Percentiles rank a stretch among this genome's conserved stretches.
These are phyloP conservation scores for Dictyostelium firmibasis DNA, from an alignment of 78 protist species.

Conservation along the genomic window DNA sequence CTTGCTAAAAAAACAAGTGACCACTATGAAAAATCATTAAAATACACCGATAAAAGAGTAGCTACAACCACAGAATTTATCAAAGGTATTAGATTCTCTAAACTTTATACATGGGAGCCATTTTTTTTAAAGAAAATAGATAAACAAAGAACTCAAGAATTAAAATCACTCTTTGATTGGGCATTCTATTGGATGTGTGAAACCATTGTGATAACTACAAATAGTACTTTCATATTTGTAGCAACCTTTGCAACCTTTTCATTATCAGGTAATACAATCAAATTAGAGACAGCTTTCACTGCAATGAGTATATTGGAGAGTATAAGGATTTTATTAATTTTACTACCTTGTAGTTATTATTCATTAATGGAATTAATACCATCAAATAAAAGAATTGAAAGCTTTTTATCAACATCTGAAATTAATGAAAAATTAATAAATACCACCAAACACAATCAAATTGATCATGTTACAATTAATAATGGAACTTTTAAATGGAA, in stretches of 20 bases:
- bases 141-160: not conserved
- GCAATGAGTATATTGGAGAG: slow-evolving; percentile 17
- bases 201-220: not conserved
- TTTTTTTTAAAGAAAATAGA: not conserved
- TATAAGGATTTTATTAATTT: not conserved
- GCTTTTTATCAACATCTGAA: not conserved
- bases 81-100: slow-evolving; percentile 32
- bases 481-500: not conserved
- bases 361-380: not conserved
- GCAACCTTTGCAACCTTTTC: not conserved
- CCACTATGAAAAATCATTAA: not conserved
- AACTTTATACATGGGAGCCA: slow-evolving; percentile 52
- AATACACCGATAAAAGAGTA: slow-evolving; percentile 11
- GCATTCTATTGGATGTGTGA: not conserved
- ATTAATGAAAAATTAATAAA: not conserved
- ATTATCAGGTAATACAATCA: slow-evolving; percentile 3
- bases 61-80: not conserved
- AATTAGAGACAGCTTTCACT: slow-evolving; percentile 35
- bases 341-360: slow-evolving; percentile 9
- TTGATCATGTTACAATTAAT: not conserved
- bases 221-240: slow-evolving; percentile 14
- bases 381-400: slow-evolving; percentile 21
- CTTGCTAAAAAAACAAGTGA: not conserved
- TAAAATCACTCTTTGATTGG: not conserved
- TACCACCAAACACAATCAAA: not conserved